Conservation (phyloP, 139 green algal genomes). For the Chlorella sp. region DNA sequence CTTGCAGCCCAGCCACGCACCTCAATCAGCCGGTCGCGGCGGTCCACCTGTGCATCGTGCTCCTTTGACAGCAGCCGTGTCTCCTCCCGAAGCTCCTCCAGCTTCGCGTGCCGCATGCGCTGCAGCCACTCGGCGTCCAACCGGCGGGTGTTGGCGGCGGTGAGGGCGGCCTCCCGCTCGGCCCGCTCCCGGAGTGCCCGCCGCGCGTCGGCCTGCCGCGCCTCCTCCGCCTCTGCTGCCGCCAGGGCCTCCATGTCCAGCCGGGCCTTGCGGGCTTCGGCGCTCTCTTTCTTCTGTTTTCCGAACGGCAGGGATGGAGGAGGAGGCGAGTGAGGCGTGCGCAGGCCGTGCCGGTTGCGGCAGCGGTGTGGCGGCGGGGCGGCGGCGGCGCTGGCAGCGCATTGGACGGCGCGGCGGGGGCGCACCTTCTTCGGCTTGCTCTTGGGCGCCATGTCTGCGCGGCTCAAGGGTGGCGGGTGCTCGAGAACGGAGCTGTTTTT, state of each 20-base stretch:
- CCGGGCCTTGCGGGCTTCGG: conserved; percentile 63
- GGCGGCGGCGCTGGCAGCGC: background rate
- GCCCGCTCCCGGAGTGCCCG: conserved; percentile 44
- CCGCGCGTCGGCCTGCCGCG: conserved; percentile 53
- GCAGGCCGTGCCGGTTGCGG: background rate
- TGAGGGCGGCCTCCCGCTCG: background rate
- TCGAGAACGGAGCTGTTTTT: too few species aligned
- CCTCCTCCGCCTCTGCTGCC: conserved; percentile 60
- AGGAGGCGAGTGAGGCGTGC: too few species aligned
- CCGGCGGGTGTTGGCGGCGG: conserved; percentile 12
- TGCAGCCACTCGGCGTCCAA: conserved; percentile 44
- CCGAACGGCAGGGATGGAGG: too few species aligned
- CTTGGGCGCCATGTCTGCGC: conserved; percentile 24
- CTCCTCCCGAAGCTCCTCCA: conserved; percentile 22
- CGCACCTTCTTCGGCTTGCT: conserved; percentile 38
- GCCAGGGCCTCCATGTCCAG: conserved; percentile 73
- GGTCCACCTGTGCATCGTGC: conserved; percentile 85
- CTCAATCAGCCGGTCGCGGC: conserved; percentile 89
- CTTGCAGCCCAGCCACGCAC: conserved; percentile 30
- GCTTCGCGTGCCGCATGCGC: conserved; percentile 31
- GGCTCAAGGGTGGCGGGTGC: too few species aligned
- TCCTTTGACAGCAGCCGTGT: conserved; percentile 66
- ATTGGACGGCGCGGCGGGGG: background rate
- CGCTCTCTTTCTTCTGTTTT: conserved; percentile 67
- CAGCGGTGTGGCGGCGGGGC: background rate